Conservation (phyloP, 1,139 yeast genomes). For the Magnusiomyces ingens region DNA sequence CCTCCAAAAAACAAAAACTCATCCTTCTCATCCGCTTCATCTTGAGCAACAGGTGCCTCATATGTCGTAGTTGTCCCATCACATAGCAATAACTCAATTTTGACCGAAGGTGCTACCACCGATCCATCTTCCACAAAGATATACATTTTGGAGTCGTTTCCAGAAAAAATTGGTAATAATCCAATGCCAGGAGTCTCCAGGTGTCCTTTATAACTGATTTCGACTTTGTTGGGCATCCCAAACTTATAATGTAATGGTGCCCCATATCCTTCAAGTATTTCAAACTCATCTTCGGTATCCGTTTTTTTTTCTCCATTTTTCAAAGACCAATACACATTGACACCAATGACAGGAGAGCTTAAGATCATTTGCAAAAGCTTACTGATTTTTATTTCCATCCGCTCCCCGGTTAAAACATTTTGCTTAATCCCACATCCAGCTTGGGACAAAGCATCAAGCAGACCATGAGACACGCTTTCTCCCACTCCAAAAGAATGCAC, state of each 20-base stretch:
- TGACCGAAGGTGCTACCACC: constrained; percentile 6
- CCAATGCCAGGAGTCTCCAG: constrained; percentile 5
- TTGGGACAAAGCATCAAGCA: constrained; percentile 5
- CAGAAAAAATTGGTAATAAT: constrained; percentile 4
- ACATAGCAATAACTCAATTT: background rate
- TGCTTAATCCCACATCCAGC: constrained; percentile 12
- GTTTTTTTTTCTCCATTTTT: background rate
- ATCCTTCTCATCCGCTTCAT: background rate
- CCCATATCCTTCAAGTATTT: background rate
- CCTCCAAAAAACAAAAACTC: background rate
- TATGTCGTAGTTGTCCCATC: background rate
- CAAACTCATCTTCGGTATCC: background rate
- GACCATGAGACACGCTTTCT: constrained; percentile 10
- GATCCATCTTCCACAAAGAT: constrained; percentile 7
- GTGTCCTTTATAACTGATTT: background rate
- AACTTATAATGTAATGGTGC: background rate
- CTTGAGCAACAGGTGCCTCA: constrained; percentile 9
- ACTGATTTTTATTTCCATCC: constrained; percentile 12
- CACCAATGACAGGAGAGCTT: constrained; percentile 2
- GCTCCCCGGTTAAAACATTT: constrained; percentile 6
- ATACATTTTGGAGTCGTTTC: constrained; percentile 6
- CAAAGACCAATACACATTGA: constrained; percentile 7
- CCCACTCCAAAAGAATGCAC: constrained; percentile 12
- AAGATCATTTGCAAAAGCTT: constrained; percentile 7
- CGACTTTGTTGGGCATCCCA: background rate